Evolutionary conservation across 169 alveolate species (phyloP), one percentile per base, ranked within the genome.

Genomic region (Plasmodium coatneyi): DNA sequence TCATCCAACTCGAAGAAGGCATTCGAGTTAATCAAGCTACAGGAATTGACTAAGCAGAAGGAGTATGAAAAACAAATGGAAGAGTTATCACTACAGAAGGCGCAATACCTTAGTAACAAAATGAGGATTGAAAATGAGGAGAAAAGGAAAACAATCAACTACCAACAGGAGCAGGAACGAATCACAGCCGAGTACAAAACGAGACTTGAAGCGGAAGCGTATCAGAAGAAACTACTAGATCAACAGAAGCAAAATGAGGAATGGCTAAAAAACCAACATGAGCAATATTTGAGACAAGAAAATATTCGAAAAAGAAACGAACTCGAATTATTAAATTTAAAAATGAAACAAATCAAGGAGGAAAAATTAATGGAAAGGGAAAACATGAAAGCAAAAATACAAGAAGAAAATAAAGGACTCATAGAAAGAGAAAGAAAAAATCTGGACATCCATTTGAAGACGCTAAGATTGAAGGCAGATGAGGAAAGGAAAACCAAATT

Each of bases 1-100:
- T 97, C 99, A 14, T 98, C 99, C 0, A 98, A 98, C 92, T 99
- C 99, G 3, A 97, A 97, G 36, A 94, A 98, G 94, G 99, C 99
- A 19, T 98, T 98, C 82, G 99, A 98, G 86, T 92, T 99, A 28
- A 98, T 99, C 52, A 97, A 98, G 92, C 96, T 98, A 82, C 99
- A 98, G 95, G 99, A 99, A 92, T 96, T 97, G 91, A 98, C 99
- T 25, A 96, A 96, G 92, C 99, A 98, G 92, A 98, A 98, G 96
- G 99, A 99, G 92, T 91, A 97, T 32, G 99, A 98, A 87, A 96
- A 95, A 60, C 98, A 98, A 79, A 97, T 97, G 95, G 98, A 97
- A 71, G 97, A 97, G 96, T 94, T 97, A 10, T 28, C 94, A 1
- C 60, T 82, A 74, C 96, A 93, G 32, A 60, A 84, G 28, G 92